Evolutionary conservation across 306 rosid species (phyloP), one percentile per base, ranked within the genome.

Genomic region (Trifolium repens): DNA sequence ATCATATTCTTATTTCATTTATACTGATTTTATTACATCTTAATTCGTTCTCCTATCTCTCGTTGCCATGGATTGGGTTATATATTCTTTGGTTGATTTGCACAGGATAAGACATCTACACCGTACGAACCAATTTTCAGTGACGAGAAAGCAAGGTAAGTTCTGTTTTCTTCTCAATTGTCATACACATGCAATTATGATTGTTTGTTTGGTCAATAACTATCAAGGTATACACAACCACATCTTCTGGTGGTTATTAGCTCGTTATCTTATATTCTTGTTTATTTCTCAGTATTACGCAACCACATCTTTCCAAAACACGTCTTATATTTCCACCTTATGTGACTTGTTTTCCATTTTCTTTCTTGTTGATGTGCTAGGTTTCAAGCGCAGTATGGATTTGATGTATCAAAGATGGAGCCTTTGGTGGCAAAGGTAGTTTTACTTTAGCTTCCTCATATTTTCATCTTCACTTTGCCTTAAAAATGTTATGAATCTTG

Each of bases 361-460:
- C 46, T 54, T 58, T 42, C 30, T 59, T 54, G 52, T 39, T 57
- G 30, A 46, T 64, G 78, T 64, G 81, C 75, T 75, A 93, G 98
- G 70, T 93, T 87, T 85, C 85, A 86, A 11, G 79, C 87, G 0
- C 86, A 89, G 78, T 91, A 88, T 75, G 86, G 85, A 76, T 91
- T 93, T 81, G 91, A 91, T 82, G 66, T 89, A 71, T 88, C 98
- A 69, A 81, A 88, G 74, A 40, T 91, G 82, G 98, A 93, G 79
- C 97, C 97, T 0, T 76, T 91, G 85, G 96, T 93, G 71, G 98
- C 97, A 42, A 89, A 87, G 97, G 98, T 93, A 69, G 42, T 35
- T 69, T 35, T 32, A 19, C 63, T 49, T 71, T 40, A 52, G 49
- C 59, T 76, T 15, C 5, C 66, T 59, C 76, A 65, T 46, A 63